Percentiles rank a stretch among this genome's conserved stretches.
phyloP scores from a whole-genome alignment of 352 stramenopile species.

The Phytophthora cajani region DNA sequence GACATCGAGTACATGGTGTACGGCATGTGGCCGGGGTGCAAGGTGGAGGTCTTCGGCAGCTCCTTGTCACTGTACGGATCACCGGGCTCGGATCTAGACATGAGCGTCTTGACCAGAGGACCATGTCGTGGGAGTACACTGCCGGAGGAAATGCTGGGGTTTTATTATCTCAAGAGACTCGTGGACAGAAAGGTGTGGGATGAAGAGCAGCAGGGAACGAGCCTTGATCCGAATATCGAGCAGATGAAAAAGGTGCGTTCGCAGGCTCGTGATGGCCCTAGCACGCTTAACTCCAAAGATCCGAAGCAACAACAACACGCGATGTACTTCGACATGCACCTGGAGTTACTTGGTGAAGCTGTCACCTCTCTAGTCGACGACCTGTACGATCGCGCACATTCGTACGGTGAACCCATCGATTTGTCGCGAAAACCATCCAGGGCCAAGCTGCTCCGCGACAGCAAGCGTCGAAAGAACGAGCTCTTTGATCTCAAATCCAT shows the following conservation, averaged over 20 bases:
- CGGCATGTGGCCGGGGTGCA: conserved; percentile 38
- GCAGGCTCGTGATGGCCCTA: conserved; percentile 14
- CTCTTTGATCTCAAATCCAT: conserved; percentile 43
- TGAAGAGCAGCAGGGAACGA: conserved; percentile 4
- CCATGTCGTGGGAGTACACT: not conserved
- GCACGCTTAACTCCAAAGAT: conserved; percentile 13
- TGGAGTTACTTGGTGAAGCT: conserved; percentile 23
- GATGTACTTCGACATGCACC: conserved; percentile 37
- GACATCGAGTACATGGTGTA: conserved; percentile 41
- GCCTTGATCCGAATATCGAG: conserved; percentile 28
- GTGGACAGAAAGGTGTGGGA: conserved; percentile 29
- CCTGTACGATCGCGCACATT: not conserved
- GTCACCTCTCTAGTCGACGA: conserved; percentile 16
- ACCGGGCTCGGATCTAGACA: conserved; percentile 64
- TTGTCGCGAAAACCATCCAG: conserved; percentile 15
- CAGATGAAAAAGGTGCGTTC: conserved; percentile 33
- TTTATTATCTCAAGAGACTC: conserved; percentile 46
- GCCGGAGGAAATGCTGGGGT: conserved; percentile 25
- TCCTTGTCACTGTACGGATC: conserved; percentile 73
- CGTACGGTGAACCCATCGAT: not conserved
- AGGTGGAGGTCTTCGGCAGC: conserved; percentile 66
- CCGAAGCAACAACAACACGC: conserved; percentile 28
- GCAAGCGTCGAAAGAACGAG: conserved; percentile 41
- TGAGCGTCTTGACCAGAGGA: conserved; percentile 45
- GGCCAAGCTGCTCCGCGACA: conserved; percentile 32